A percentile compares a stretch with the other conserved stretches of the same genome.
Conservation (phyloP, 768 basidiomycete species). For the Filobasidium wieringae region DNA sequence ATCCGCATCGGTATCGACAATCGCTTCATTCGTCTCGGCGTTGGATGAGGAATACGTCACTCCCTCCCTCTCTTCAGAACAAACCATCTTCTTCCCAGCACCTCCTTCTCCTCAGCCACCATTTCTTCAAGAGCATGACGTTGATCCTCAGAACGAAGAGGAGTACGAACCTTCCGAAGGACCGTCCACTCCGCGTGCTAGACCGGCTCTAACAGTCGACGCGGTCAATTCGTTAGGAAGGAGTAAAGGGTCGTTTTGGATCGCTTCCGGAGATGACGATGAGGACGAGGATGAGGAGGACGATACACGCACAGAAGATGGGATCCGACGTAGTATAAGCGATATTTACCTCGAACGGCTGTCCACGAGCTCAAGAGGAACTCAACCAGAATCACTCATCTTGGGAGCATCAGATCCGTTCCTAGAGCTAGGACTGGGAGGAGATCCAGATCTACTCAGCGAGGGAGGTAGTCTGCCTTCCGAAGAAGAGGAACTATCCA, state of each 20-base stretch:
- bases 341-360: slow-evolving; percentile 10
- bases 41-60: neutral
- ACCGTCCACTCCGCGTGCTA: neutral
- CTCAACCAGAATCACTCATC: neutral
- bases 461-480: neutral
- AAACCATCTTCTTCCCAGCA: neutral
- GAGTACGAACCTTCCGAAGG: neutral
- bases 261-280: neutral
- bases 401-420: neutral
- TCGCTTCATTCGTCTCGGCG: neutral
- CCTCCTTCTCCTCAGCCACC: neutral
- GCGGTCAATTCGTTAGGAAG: too few relatives aligned
- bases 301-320: neutral
- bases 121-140: neutral
- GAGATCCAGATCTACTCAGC: slow-evolving; percentile 1
- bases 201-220: neutral
- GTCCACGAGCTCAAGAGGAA: slow-evolving; percentile 4
- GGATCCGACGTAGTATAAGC: neutral
- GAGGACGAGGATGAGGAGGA: neutral
- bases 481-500: too few relatives aligned
- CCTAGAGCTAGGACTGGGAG: slow-evolving; percentile 2
- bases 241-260: neutral
- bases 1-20: neutral
- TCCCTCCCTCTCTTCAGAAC: neutral
- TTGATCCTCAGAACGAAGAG: neutral